Percentiles rank a stretch among this genome's conserved stretches.
These are phyloP conservation scores for Cordyceps pruinosa DNA, from an alignment of 2,329 filamentous ascomycete genomes.

Conservation along the genomic window DNA sequence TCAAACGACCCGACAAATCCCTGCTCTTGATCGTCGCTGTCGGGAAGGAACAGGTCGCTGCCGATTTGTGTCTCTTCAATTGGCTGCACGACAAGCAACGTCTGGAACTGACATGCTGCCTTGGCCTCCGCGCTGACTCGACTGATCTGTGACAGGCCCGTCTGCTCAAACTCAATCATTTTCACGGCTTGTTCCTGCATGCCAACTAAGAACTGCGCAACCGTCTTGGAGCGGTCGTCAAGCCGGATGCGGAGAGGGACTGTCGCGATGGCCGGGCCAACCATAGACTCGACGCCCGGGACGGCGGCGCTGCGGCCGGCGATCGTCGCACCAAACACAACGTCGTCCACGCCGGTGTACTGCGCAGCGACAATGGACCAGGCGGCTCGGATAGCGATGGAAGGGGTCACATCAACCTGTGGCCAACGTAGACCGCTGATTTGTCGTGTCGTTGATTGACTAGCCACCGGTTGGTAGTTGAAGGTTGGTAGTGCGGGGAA, in stretches of 20 bases:
- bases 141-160: constrained; percentile 11
- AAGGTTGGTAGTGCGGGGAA: neutral
- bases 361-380: constrained; percentile 12
- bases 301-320: constrained; percentile 13
- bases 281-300: constrained; percentile 10
- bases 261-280: constrained; percentile 22
- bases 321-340: constrained; percentile 14
- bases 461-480: neutral
- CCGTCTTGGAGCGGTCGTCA: neutral
- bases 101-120: constrained; percentile 18
- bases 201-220: constrained; percentile 14
- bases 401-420: constrained; percentile 7
- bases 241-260: constrained; percentile 13
- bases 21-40: neutral
- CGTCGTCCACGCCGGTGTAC: constrained; percentile 9
- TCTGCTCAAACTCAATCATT: constrained; percentile 13
- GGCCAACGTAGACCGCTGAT: neutral
- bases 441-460: neutral
- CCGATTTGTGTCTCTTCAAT: constrained; percentile 1
- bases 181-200: constrained; percentile 15
- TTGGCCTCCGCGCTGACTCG: constrained; percentile 12
- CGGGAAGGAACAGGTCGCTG: neutral
- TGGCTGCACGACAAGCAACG: constrained; percentile 16
- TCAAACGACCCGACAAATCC: constrained; percentile 1
- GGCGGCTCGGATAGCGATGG: constrained; percentile 6